phyloP scores from a whole-genome alignment of 179 eudicot species.

The Beta macrorhiza region DNA sequence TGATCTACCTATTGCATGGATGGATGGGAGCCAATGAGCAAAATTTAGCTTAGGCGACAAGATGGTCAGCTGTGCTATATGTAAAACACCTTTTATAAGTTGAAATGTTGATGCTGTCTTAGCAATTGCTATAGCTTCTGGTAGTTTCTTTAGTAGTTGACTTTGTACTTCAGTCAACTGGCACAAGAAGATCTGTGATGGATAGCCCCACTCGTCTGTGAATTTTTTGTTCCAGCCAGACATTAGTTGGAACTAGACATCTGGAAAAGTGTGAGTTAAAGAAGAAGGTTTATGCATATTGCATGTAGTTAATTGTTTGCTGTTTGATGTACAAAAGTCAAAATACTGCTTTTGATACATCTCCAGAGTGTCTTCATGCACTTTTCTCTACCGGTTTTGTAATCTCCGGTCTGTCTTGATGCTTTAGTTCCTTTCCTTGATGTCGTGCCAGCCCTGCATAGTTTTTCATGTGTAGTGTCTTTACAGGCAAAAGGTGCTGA shows the following conservation, averaged over 20 bases:
- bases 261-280: neutral
- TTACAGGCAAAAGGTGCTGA: constrained; percentile 71
- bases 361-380: neutral
- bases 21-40: neutral
- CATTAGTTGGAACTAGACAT: neutral
- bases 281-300: neutral
- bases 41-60: neutral
- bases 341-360: neutral
- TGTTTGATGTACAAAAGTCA: neutral
- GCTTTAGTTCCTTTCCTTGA: neutral
- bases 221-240: neutral
- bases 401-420: neutral
- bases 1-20: neutral
- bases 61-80: neutral
- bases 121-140: constrained; percentile 1
- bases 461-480: constrained; percentile 11
- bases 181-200: constrained; percentile 8
- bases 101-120: neutral
- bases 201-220: neutral
- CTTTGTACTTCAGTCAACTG: neutral
- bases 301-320: neutral
- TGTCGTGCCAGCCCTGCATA: neutral
- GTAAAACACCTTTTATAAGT: neutral
- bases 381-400: neutral
- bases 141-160: neutral